Conservation (phyloP, 2,329 filamentous ascomycete genomes). For the Diplocarpon rosae region DNA sequence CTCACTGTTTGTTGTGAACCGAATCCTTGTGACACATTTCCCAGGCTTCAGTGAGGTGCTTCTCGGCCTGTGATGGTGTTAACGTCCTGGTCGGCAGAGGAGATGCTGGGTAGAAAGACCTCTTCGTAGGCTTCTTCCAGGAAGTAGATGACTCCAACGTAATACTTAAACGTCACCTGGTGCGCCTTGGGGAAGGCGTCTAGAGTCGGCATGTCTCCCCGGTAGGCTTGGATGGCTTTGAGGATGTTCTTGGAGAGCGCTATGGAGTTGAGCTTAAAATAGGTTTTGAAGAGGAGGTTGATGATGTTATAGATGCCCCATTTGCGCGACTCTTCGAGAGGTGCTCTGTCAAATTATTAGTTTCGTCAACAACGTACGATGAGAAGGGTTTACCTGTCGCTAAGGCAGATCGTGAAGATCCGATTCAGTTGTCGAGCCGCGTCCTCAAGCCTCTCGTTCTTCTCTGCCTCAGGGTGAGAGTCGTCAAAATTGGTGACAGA, state of each 20-base stretch:
- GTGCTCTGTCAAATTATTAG: constrained; percentile 43
- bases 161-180: constrained; percentile 92
- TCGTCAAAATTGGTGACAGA: constrained; percentile 56
- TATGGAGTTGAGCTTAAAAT: constrained; percentile 89
- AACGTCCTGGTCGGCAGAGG: not conserved
- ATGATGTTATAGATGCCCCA: constrained; percentile 96
- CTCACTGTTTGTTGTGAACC: constrained; percentile 69
- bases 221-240: constrained; percentile 67
- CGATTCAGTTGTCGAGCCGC: constrained; percentile 83
- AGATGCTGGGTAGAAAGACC: constrained; percentile 33
- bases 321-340: constrained; percentile 82
- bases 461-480: constrained; percentile 62
- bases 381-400: constrained; percentile 57
- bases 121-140: constrained; percentile 85
- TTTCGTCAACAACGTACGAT: not conserved
- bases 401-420: constrained; percentile 83
- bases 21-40: constrained; percentile 66
- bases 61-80: constrained; percentile 50
- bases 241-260: constrained; percentile 85
- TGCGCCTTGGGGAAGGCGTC: constrained; percentile 78
- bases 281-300: constrained; percentile 94
- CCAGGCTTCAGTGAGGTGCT: constrained; percentile 71
- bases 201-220: constrained; percentile 69
- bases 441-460: constrained; percentile 80
- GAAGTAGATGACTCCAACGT: constrained; percentile 86